Conservation (phyloP, 225 moss, liverwort and hornwort genomes). For the Polytrichum commune region DNA sequence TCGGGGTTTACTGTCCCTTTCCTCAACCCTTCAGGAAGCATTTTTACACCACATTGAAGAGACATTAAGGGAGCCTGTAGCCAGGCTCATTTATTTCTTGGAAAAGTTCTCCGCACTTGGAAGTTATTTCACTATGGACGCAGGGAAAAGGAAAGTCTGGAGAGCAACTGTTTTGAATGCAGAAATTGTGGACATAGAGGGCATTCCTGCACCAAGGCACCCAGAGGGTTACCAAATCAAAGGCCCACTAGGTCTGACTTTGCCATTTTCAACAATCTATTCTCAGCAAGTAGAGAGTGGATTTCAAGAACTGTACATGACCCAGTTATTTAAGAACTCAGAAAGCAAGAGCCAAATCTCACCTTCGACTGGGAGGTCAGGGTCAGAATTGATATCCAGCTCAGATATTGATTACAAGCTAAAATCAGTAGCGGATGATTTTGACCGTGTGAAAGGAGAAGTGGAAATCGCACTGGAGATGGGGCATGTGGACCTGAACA, state of each 20-base stretch:
- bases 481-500: neutral
- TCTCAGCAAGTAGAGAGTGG: slow-evolving; percentile 33
- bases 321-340: slow-evolving; percentile 26
- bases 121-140: slow-evolving; percentile 52
- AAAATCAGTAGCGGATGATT: slow-evolving; percentile 5
- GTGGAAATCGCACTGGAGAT: neutral
- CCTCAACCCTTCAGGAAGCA: slow-evolving; percentile 58
- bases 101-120: slow-evolving; percentile 48
- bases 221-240: slow-evolving; percentile 58
- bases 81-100: slow-evolving; percentile 47
- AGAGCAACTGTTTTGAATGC: slow-evolving; percentile 31
- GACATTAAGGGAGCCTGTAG: slow-evolving; percentile 40
- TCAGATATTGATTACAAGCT: neutral
- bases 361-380: slow-evolving; percentile 2
- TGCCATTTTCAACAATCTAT: slow-evolving; percentile 48
- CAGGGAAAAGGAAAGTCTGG: slow-evolving; percentile 36
- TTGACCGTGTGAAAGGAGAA: neutral
- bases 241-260: slow-evolving; percentile 34
- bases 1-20: slow-evolving; percentile 38
- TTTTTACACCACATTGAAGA: slow-evolving; percentile 58
- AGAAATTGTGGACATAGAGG: slow-evolving; percentile 28
- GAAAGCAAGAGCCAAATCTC: slow-evolving; percentile 3
- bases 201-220: slow-evolving; percentile 45
- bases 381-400: neutral
- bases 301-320: slow-evolving; percentile 37